These are phyloP conservation scores for Plectosphaerella cucumerina DNA, from an alignment of 2,329 filamentous ascomycete genomes.

Conservation along the genomic window DNA sequence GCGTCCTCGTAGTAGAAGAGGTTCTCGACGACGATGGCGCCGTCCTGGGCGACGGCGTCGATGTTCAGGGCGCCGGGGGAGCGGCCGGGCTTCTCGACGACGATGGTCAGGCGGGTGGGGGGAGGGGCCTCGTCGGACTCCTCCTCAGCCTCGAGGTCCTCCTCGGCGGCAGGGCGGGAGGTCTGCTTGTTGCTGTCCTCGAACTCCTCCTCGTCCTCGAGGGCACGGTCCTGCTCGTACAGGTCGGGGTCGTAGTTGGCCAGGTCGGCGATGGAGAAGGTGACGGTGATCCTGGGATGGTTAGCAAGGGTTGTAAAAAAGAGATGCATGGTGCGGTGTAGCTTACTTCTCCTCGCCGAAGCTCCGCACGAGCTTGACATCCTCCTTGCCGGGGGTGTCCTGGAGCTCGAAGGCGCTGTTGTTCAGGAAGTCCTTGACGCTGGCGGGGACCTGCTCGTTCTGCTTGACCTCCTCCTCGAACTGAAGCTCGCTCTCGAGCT, in stretches of 20 bases:
- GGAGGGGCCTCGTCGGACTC: constrained; percentile 55
- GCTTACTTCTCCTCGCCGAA: constrained; percentile 85
- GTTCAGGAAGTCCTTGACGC: constrained; percentile 83
- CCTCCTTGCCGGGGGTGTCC: constrained; percentile 80
- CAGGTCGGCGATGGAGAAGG: constrained; percentile 82
- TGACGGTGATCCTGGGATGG: constrained; percentile 64
- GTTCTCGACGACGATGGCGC: constrained; percentile 82
- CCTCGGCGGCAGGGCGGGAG: constrained; percentile 48
- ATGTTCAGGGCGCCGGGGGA: constrained; percentile 71
- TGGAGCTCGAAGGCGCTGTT: constrained; percentile 80
- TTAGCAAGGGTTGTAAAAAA: constrained; percentile 12
- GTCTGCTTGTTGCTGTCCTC: constrained; percentile 47
- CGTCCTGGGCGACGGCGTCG: constrained; percentile 81
- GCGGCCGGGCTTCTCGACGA: constrained; percentile 81
- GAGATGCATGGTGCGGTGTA: neutral
- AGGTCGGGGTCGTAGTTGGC: constrained; percentile 60
- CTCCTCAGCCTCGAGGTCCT: constrained; percentile 48
- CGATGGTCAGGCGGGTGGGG: constrained; percentile 78
- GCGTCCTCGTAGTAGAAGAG: constrained; percentile 81
- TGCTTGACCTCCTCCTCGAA: constrained; percentile 80
- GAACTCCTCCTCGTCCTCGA: constrained; percentile 50
- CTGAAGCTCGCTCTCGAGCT: constrained; percentile 79
- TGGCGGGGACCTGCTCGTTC: constrained; percentile 66
- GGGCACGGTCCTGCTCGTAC: constrained; percentile 50
- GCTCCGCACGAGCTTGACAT: constrained; percentile 77